Percentiles rank a stretch among this genome's conserved stretches.
These are phyloP conservation scores for Discostella stelligeroides DNA, from an alignment of 108 stramenopile genomes.

Conservation along the genomic window DNA sequence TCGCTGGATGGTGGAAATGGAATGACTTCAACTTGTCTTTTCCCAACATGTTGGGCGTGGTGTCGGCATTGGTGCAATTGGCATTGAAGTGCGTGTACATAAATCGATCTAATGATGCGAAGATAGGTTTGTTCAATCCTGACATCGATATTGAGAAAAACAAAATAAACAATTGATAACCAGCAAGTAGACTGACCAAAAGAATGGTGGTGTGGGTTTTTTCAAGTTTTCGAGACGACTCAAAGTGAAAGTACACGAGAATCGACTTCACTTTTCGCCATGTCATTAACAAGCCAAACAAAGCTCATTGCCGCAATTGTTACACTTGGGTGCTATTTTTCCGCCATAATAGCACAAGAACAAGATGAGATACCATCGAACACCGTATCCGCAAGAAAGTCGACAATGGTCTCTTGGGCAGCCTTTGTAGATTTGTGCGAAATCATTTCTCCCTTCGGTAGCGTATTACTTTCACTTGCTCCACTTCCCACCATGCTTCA, in stretches of 20 bases:
- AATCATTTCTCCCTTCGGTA: slow-evolving; percentile 13
- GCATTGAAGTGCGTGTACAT: too few relatives aligned
- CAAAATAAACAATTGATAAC: not conserved
- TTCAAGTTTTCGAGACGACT: slow-evolving; percentile 2
- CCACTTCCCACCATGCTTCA: too few relatives aligned
- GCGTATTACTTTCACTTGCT: too few relatives aligned
- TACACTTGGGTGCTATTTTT: not conserved
- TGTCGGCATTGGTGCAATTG: too few relatives aligned
- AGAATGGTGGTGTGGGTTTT: not conserved
- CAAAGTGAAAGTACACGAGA: not conserved
- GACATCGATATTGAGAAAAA: too few relatives aligned
- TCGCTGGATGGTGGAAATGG: too few relatives aligned
- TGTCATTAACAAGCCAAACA: not conserved
- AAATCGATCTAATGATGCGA: not conserved
- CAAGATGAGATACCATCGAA: slow-evolving; percentile 7
- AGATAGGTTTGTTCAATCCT: not conserved
- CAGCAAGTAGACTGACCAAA: not conserved
- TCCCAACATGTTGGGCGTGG: too few relatives aligned
- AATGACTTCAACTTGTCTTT: too few relatives aligned
- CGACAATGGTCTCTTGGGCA: slow-evolving; percentile 14
- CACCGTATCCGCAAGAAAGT: not conserved
- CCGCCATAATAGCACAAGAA: slow-evolving; percentile 12
- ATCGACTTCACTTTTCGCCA: not conserved
- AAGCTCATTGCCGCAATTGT: not conserved
- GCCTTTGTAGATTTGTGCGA: slow-evolving; percentile 23